These are phyloP conservation scores for Hygrophoropsis aurantiaca DNA, from an alignment of 768 basidiomycete genomes.

Conservation along the genomic window DNA sequence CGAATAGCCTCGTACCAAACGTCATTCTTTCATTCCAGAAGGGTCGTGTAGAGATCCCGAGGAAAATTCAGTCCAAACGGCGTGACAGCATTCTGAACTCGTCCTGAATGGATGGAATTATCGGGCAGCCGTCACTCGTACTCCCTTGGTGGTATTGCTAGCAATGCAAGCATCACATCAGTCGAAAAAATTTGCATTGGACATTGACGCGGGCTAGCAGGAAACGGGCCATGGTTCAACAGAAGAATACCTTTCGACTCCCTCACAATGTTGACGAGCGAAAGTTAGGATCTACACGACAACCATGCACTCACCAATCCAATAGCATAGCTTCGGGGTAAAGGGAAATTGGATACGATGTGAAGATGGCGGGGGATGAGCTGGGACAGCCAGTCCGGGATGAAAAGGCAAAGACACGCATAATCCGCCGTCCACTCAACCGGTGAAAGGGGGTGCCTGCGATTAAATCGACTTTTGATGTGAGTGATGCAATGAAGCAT, in stretches of 20 bases:
- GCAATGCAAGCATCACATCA: slow-evolving; percentile 30
- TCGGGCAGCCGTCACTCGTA: slow-evolving; percentile 32
- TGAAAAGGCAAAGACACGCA: too few relatives aligned
- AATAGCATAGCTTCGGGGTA: slow-evolving; percentile 30
- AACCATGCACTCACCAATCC: slow-evolving; percentile 31
- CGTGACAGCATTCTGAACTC: slow-evolving; percentile 31
- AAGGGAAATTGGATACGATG: slow-evolving; percentile 26
- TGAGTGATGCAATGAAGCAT: too few relatives aligned
- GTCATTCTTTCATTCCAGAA: slow-evolving; percentile 9
- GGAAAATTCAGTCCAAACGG: slow-evolving; percentile 36
- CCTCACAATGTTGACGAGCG: slow-evolving; percentile 27
- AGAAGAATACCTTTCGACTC: slow-evolving; percentile 17
- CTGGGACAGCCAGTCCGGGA: too few relatives aligned
- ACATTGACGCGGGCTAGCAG: slow-evolving; percentile 31
- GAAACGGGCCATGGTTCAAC: slow-evolving; percentile 27
- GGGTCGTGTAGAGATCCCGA: slow-evolving; percentile 27
- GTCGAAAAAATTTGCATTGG: slow-evolving; percentile 26
- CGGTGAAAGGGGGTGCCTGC: too few relatives aligned
- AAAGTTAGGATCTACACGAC: slow-evolving; percentile 33
- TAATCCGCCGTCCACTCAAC: too few relatives aligned
- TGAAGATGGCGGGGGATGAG: slow-evolving; percentile 32
- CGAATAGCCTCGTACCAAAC: too few relatives aligned
- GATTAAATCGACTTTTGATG: too few relatives aligned
- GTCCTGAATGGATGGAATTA: slow-evolving; percentile 20
- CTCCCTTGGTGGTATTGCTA: slow-evolving; percentile 30